Evolutionary conservation across 2,329 filamentous ascomycete genomes (phyloP), one percentile per base, ranked within the genome.

Genomic region (Monilinia polystroma): DNA sequence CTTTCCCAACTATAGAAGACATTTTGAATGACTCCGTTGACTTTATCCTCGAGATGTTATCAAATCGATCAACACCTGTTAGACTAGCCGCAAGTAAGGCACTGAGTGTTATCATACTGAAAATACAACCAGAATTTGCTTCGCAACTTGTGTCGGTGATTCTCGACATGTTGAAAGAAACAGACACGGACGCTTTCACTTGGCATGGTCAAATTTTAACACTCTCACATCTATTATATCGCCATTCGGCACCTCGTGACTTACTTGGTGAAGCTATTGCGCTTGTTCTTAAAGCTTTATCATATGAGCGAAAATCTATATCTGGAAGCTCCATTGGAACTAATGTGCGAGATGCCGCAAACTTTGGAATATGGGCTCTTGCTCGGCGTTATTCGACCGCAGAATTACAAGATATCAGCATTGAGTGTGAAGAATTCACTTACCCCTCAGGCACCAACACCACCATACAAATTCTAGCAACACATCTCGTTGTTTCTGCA

Each of bases 201-300:
- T 99, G 95, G 95, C 95, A 99, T 77, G 95, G 95, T 0, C 78
- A 97, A 49, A 93, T 93, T 73, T 83, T 99, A 55, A 95, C 95
- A 0, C 81, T 99, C 3, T 89, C 92, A 0, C 92, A 98, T 77
- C 80, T 96, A 1, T 82, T 98, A 1, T 97, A 96, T 78, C 88
- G 92, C 63, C 87, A 90, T 51, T 93, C 93, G 0, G 90, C 93
- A 7, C 90, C 92, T 0, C 83, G 87, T 0, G 78, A 83, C 3
- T 87, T 90, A 69, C 82, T 98, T 6, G 83, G 88, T 0, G 84
- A 89, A 64, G 91, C 96, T 53, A 82, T 97, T 2, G 87, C 90
- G 67, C 88, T 90, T 2, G 82, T 98, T 20, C 80, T 96, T 0
- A 84, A 91, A 12, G 93, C 92, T 0, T 81, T 98, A 35, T 87